These are phyloP conservation scores for Mangifera indica DNA, from an alignment of 345 rosid genomes.

Conservation along the genomic window DNA sequence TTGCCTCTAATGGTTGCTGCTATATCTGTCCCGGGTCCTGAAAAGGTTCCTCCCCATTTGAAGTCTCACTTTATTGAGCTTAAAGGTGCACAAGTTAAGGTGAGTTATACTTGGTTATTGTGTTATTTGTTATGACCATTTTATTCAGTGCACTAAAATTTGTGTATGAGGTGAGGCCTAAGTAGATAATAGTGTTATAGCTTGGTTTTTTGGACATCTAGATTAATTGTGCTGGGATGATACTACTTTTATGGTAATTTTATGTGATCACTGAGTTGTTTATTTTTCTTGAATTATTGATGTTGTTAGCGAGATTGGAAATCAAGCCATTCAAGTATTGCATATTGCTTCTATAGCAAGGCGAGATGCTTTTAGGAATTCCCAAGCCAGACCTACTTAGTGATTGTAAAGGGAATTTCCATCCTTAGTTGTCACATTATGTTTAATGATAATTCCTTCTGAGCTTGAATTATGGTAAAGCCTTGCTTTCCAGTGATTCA, in stretches of 20 bases:
- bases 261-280: background rate
- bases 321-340: background rate
- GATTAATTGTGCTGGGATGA: background rate
- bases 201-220: slow-evolving; percentile 9
- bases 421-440: background rate
- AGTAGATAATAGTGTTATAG: slow-evolving; percentile 1
- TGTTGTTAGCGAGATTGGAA: background rate
- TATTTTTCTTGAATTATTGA: background rate
- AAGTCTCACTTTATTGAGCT: slow-evolving; percentile 87
- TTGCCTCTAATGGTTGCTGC: slow-evolving; percentile 97
- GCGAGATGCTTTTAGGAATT: background rate
- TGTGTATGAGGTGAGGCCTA: background rate
- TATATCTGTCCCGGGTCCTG: slow-evolving; percentile 94
- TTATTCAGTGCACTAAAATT: background rate
- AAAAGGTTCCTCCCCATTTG: slow-evolving; percentile 82
- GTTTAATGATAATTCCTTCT: background rate
- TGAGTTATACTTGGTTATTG: slow-evolving; percentile 31
- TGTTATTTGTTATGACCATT: background rate
- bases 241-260: background rate
- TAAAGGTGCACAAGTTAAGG: slow-evolving; percentile 99
- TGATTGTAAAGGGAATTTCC: background rate
- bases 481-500: background rate
- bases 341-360: background rate
- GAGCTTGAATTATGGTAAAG: background rate
- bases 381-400: background rate